Conservation (phyloP, 78 protist genomes). For the Dictyostelium firmibasis region DNA sequence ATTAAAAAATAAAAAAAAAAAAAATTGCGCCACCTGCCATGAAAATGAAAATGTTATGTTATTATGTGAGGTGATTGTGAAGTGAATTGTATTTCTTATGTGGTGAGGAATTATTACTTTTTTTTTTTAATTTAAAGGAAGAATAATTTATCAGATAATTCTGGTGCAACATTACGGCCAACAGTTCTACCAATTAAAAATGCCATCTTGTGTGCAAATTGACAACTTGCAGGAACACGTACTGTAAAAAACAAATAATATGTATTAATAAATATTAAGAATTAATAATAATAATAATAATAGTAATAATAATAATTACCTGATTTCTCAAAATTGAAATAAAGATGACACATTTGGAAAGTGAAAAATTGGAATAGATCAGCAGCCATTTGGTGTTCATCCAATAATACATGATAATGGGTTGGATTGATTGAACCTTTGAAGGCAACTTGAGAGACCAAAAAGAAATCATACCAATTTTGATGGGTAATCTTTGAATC, state of each 20-base stretch:
- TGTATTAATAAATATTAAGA: no score
- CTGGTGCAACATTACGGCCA: neutral
- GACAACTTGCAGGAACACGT: neutral
- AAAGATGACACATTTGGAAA: neutral
- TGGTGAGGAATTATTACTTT: no score
- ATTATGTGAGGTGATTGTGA: no score
- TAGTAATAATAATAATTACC: neutral
- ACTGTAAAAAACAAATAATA: no score
- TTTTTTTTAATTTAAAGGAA: conserved; percentile 29
- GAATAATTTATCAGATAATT: neutral
- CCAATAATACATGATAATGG: conserved; percentile 40
- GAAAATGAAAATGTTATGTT: no score
- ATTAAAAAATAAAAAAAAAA: no score
- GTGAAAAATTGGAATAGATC: neutral
- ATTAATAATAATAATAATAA: no score
- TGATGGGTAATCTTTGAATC: neutral
- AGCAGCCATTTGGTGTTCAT: neutral
- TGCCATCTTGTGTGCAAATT: conserved; percentile 33
- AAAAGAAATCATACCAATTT: conserved; percentile 32
- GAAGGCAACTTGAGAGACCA: neutral
- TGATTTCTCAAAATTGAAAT: conserved; percentile 1
- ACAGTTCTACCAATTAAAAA: conserved; percentile 27
- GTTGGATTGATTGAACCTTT: conserved; percentile 58
- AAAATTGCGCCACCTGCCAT: no score
- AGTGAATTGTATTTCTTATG: no score